phyloP scores from a whole-genome alignment of 176 grass and related monocot species.

The Urochloa ruziziensis region DNA sequence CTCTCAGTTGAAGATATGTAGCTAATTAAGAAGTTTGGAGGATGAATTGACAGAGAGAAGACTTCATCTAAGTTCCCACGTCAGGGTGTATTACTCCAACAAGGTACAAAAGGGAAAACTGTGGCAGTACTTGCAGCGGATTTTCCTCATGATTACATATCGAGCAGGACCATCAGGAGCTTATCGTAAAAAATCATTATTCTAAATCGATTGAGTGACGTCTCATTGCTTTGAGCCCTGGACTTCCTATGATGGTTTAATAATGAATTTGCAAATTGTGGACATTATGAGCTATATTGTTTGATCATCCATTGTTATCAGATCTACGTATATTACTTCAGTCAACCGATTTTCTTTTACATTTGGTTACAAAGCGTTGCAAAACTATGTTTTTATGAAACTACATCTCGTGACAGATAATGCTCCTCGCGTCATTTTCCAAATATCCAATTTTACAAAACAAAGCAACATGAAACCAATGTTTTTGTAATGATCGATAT shows the following conservation, averaged over 20 bases:
- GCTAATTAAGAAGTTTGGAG: no score
- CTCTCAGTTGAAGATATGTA: no score
- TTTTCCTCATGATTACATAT: neutral
- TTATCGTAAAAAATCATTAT: neutral
- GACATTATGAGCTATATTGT: neutral
- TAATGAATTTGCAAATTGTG: neutral
- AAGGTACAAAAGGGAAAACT: neutral
- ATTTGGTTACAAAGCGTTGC: no score
- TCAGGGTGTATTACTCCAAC: neutral
- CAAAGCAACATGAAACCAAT: no score
- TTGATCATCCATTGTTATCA: neutral
- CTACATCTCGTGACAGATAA: no score
- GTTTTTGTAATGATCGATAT: no score
- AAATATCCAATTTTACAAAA: no score
- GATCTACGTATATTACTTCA: neutral
- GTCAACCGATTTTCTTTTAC: neutral
- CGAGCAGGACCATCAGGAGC: neutral
- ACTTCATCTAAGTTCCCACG: neutral
- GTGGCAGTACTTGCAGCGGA: neutral
- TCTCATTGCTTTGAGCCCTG: neutral
- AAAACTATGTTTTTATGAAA: neutral
- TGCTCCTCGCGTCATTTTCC: no score
- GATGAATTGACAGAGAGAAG: conserved; percentile 18
- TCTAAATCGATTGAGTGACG: neutral
- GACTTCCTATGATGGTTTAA: neutral